Evolutionary conservation across 2,329 filamentous ascomycete species (phyloP), one percentile per base, ranked within the genome.

Genomic region (Metarhizium anisopliae): DNA sequence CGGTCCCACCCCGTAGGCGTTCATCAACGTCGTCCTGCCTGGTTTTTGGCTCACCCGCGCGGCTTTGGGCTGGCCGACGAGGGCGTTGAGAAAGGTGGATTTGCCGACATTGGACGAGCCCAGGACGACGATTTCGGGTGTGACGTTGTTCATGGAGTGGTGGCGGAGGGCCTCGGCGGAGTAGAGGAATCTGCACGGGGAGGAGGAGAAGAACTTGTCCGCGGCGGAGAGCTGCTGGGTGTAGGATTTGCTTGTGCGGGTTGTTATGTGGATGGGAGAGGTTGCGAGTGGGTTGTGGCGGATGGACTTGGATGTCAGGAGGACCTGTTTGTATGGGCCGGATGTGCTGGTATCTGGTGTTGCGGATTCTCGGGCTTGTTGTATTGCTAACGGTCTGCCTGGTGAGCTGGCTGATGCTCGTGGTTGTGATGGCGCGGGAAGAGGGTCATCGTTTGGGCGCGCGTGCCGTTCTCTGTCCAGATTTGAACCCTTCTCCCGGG

Each of bases 101-200:
- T 95, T 95, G 66, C 90, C 90, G 47, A 91, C 90, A 67, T 95
- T 95, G 61, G 90, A 91, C 64, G 92, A 90, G 47, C 90, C 90
- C 42, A 95, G 83, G 50, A 95, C 80, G 66, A 89, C 87, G 52
- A 95, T 81, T 60, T 84, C 81, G 49, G 81, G 81, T 4, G 77
- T 69, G 59, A 73, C 72, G 29, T 74, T 74, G 66, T 83, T 83
- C 62, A 73, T 65, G 35, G 72, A 73, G 57, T 83, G 72, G 63
- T 79, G 65, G 54, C 75, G 72, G 59, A 81, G 75, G 49, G 66
- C 62, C 42, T 72, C 72, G 18, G 77, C 77, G 16, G 77, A 77
- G 70, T 80, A 81, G 60, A 83, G 72, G 59, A 80, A 76, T 3
- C 59, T 58, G 43, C 65, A 68, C 42, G 55, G 55, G 3, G 65